Conservation (phyloP, 2,329 filamentous ascomycete species). For the Orbilia blumenaviensis region DNA sequence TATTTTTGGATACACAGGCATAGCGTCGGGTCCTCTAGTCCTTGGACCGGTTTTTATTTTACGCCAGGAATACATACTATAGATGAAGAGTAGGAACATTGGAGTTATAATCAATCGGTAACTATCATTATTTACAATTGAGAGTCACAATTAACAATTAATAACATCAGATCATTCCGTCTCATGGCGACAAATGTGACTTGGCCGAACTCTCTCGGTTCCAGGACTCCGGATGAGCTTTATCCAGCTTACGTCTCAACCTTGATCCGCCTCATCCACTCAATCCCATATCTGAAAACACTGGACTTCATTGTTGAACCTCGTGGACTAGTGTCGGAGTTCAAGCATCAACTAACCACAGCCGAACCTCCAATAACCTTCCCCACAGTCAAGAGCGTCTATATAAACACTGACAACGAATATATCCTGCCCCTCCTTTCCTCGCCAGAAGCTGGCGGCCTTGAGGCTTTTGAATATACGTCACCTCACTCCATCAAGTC, state of each 20-base stretch:
- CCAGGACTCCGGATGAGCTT: slow-evolving; percentile 4
- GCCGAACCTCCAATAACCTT: not conserved
- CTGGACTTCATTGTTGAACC: slow-evolving; percentile 36
- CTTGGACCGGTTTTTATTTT: not conserved
- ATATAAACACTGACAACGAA: slow-evolving; percentile 17
- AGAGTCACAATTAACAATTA: not conserved
- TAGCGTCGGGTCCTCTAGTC: not conserved
- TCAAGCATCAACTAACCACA: not conserved
- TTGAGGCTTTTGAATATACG: slow-evolving; percentile 34
- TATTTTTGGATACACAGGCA: not conserved
- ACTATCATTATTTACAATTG: no score
- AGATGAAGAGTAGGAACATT: no score
- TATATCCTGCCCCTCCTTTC: slow-evolving; percentile 22
- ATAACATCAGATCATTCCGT: slow-evolving; percentile 20
- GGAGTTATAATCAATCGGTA: no score
- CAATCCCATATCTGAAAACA: slow-evolving; percentile 26
- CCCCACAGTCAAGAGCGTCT: slow-evolving; percentile 20
- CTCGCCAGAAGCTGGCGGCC: not conserved
- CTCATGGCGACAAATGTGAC: slow-evolving; percentile 11
- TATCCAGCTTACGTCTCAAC: not conserved
- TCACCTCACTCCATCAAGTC: not conserved
- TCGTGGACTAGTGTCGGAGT: not conserved
- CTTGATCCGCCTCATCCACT: slow-evolving; percentile 7
- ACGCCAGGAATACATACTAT: no score
- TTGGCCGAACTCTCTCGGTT: slow-evolving; percentile 28